Evolutionary conservation across 352 stramenopile genomes (phyloP), one percentile per base, ranked within the genome.

Genomic region (Globisporangium alternatum): DNA sequence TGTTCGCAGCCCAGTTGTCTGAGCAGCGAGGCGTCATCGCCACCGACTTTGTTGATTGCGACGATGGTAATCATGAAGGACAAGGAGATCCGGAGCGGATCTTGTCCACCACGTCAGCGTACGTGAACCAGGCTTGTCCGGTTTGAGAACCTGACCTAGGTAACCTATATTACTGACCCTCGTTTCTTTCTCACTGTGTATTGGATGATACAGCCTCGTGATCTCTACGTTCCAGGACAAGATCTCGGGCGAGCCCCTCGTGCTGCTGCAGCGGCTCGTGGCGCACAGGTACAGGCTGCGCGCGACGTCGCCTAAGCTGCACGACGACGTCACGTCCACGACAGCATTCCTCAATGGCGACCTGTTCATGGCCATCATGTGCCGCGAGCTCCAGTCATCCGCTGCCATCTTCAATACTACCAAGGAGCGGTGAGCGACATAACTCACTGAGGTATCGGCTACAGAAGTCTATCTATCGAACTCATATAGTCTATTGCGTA

Each of bases 341-440:
- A 35, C 78, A 10, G 62, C 78, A 17, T 76, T 74, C 63, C 63
- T 85, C 60, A 88, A 88, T 48, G 78, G 78, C 48, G 78, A 88
- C 60, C 57, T 88, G 49, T 70, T 81, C 58, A 84, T 84, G 67
- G 76, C 77, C 48, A 71, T 84, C n/a, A 43, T 87, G 19, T 86
- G 78, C 64, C 25, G 59, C 13, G 59, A 65, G 37, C 48, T 65
- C 28, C 44, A 56, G 57, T 31, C 41, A 28, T 28, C 25, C 25
- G 25, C 25, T 28, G 2, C 25, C 25, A 28, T 28, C 25, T 28
- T 28, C 25, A 28, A 28, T 28, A 28, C 25, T 28, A 28, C 25
- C 25, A 2, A 28, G 25, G 25, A 28, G 25, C 25, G 2, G 25
- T 28, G 25, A 28, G 25, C 25, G 25, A 28, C 25, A 28, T 28